These are phyloP conservation scores for Pelargonium fulgidum DNA, from an alignment of 441 rosid species.

Conservation along the genomic window DNA sequence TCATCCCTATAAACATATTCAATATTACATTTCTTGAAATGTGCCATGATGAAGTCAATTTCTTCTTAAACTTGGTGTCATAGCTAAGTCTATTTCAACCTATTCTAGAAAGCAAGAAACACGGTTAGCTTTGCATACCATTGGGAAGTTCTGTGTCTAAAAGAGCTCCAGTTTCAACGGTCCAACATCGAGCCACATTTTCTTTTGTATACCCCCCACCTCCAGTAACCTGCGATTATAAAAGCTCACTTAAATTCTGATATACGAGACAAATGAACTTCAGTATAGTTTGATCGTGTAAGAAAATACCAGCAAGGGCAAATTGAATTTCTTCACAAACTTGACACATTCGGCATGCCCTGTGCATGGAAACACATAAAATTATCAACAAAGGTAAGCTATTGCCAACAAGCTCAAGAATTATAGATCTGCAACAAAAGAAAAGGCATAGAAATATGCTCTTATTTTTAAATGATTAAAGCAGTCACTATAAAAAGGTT, in stretches of 20 bases:
- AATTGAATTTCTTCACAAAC: conserved; percentile 86
- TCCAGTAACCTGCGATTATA: conserved; percentile 74
- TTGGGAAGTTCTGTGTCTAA: conserved; percentile 87
- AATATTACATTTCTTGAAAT: too few species aligned
- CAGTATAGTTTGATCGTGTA: conserved; percentile 19
- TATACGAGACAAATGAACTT: background rate
- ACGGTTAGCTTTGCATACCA: conserved; percentile 37
- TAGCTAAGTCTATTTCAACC: too few species aligned
- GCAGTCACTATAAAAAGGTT: conserved; percentile 19
- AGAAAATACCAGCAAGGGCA: conserved; percentile 73
- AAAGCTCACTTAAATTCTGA: conserved; percentile 1
- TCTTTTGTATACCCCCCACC: conserved; percentile 98
- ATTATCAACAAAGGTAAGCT: conserved; percentile 12
- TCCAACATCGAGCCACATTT: conserved; percentile 99
- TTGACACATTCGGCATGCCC: conserved; percentile 97
- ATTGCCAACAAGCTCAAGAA: conserved; percentile 12
- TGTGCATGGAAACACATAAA: conserved; percentile 25
- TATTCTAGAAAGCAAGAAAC: background rate
- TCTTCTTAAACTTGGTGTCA: too few species aligned
- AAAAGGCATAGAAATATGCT: conserved; percentile 9
- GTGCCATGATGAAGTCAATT: too few species aligned
- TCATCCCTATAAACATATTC: too few species aligned
- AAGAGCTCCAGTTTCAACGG: conserved; percentile 88
- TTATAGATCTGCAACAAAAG: conserved; percentile 14
- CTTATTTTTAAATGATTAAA: background rate